Conservation (phyloP, 2,329 filamentous ascomycete species). For the Neofusicoccum parvum region DNA sequence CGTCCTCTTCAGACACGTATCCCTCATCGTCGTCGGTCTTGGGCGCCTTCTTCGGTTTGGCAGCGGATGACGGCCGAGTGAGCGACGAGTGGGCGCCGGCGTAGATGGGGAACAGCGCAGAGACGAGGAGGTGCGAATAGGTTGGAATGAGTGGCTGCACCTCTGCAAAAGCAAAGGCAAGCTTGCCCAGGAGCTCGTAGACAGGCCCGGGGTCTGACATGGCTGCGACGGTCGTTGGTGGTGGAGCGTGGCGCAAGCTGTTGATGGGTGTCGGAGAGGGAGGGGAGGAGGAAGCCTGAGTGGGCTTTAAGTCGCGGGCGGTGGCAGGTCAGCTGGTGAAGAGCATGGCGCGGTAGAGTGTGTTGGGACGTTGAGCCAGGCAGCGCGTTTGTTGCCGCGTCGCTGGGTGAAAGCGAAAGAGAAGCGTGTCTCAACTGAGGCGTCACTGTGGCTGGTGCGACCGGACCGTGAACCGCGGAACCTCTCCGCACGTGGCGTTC, state of each 20-base stretch:
- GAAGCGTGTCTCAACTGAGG: slow-evolving; percentile 7
- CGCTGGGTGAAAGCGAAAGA: background rate
- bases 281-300: background rate
- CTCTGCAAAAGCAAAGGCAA: slow-evolving; percentile 48
- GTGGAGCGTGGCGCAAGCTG: background rate
- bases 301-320: background rate
- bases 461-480: slow-evolving; percentile 1
- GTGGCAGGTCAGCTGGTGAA: background rate
- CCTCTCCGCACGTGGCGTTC: background rate
- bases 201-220: slow-evolving; percentile 25
- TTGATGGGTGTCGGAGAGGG: background rate
- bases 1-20: slow-evolving; percentile 52
- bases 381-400: background rate
- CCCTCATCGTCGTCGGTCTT: slow-evolving; percentile 46
- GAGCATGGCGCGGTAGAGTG: background rate
- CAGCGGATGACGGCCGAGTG: slow-evolving; percentile 78
- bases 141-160: slow-evolving; percentile 52
- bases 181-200: slow-evolving; percentile 41
- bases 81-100: slow-evolving; percentile 83
- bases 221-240: background rate
- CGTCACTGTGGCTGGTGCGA: slow-evolving; percentile 9
- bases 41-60: slow-evolving; percentile 59
- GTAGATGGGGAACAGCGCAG: slow-evolving; percentile 81
- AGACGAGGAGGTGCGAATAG: slow-evolving; percentile 64
- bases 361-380: background rate